These are phyloP conservation scores for Eimeria falciformis DNA, from an alignment of 169 alveolate genomes.

Conservation along the genomic window DNA sequence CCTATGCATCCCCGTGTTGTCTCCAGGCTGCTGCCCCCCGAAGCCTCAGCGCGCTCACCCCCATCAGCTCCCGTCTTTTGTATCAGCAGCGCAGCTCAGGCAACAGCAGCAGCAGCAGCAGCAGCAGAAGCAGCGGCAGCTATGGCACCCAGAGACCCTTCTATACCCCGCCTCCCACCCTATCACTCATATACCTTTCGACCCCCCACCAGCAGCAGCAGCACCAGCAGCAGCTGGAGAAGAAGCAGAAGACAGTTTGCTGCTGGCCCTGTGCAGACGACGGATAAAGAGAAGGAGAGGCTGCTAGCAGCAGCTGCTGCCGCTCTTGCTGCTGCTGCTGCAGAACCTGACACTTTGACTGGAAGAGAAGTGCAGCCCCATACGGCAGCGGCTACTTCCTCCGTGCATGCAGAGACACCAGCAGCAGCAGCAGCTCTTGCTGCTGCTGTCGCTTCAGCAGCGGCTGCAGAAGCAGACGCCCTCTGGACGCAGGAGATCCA, in stretches of 20 bases:
- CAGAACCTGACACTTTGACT: neutral
- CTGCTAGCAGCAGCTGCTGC: neutral
- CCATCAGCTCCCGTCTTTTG: neutral
- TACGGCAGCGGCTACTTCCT: neutral
- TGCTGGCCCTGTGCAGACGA: neutral
- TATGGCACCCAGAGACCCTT: neutral
- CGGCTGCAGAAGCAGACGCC: neutral
- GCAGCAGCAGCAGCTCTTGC: too few relatives aligned
- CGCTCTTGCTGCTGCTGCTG: neutral
- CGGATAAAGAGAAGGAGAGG: neutral
- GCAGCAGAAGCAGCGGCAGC: neutral
- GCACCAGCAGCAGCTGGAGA: neutral
- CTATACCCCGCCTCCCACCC: neutral
- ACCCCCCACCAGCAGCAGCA: neutral
- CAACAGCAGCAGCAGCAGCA: neutral
- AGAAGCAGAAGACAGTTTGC: neutral
- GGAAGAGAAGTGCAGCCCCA: neutral
- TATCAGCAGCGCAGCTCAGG: neutral
- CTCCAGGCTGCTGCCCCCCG: neutral
- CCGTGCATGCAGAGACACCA: neutral
- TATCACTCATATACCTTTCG: neutral
- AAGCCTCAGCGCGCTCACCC: neutral
- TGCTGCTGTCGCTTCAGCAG: neutral
- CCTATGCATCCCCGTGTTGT: neutral
- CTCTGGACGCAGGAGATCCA: too few relatives aligned